phyloP scores from a whole-genome alignment of 169 alveolate genomes.

The Eimeria acervulina region DNA sequence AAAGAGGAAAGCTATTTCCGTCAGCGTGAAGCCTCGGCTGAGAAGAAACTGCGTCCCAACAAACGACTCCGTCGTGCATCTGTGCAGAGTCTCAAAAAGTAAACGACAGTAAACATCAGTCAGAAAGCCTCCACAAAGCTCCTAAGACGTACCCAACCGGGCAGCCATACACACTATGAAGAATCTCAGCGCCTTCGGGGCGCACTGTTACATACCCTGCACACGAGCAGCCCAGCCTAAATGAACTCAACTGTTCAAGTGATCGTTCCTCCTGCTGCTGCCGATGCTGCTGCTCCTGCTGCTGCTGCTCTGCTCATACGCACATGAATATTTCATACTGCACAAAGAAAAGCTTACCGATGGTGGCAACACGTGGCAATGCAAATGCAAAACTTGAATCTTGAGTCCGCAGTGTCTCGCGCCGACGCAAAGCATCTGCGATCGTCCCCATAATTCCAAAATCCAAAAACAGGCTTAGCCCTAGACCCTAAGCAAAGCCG shows the following conservation, averaged over 20 bases:
- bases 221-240: neutral
- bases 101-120: neutral
- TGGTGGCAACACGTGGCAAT: slow-evolving; percentile 76
- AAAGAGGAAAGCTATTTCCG: slow-evolving; percentile 43
- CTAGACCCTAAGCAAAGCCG: neutral
- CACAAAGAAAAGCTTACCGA: slow-evolving; percentile 6
- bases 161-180: neutral
- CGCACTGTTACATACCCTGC: neutral
- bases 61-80: slow-evolving; percentile 76
- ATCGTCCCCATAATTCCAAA: neutral
- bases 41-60: slow-evolving; percentile 72
- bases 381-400: slow-evolving; percentile 53
- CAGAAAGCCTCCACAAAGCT: neutral
- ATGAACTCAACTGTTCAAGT: neutral
- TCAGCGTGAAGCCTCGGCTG: slow-evolving; percentile 53
- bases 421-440: slow-evolving; percentile 78
- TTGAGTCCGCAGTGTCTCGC: slow-evolving; percentile 9
- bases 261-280: neutral
- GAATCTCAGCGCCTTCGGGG: neutral
- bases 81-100: slow-evolving; percentile 45
- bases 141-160: neutral
- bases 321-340: neutral
- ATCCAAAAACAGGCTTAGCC: neutral
- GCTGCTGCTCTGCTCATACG: neutral
- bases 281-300: neutral